These are phyloP conservation scores for Eurotiales sp. DNA, from an alignment of 2,329 filamentous ascomycete species.

Conservation along the genomic window DNA sequence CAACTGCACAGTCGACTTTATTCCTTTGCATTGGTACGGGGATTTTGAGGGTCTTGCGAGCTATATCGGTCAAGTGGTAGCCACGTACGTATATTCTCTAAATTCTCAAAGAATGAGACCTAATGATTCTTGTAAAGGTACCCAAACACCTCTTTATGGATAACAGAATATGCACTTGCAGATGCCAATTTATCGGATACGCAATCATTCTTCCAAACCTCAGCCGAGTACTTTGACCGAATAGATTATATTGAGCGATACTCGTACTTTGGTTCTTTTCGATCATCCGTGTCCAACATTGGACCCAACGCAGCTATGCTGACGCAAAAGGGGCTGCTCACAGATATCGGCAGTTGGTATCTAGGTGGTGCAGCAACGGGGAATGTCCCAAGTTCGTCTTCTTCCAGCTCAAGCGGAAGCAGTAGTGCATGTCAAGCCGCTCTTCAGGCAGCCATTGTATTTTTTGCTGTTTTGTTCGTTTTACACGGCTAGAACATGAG, in stretches of 20 bases:
- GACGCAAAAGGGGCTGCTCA: constrained; percentile 10
- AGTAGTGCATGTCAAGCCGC: background rate
- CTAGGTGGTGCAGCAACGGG: constrained; percentile 13
- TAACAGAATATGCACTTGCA: constrained; percentile 12
- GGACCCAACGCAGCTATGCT: constrained; percentile 13
- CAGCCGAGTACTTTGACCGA: constrained; percentile 14
- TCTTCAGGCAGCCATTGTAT: background rate
- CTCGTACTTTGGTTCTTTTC: constrained; percentile 13
- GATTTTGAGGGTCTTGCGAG: constrained; percentile 12
- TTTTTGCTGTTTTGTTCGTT: background rate
- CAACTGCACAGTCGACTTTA: constrained; percentile 13
- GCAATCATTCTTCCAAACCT: constrained; percentile 12
- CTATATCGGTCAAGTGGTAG: constrained; percentile 12
- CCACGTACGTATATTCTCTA: constrained; percentile 5
- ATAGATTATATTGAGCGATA: constrained; percentile 14
- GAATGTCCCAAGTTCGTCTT: constrained; percentile 5
- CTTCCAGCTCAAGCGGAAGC: background rate
- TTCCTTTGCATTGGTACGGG: constrained; percentile 14
- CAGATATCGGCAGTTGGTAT: constrained; percentile 15
- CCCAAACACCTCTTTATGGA: constrained; percentile 12
- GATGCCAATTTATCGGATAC: constrained; percentile 6
- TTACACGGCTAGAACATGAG: background rate
- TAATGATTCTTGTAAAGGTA: constrained; percentile 1
- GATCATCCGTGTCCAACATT: constrained; percentile 12
- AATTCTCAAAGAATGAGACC: background rate